phyloP scores from a whole-genome alignment of 768 basidiomycete species.

The Collybiopsis confluens region DNA sequence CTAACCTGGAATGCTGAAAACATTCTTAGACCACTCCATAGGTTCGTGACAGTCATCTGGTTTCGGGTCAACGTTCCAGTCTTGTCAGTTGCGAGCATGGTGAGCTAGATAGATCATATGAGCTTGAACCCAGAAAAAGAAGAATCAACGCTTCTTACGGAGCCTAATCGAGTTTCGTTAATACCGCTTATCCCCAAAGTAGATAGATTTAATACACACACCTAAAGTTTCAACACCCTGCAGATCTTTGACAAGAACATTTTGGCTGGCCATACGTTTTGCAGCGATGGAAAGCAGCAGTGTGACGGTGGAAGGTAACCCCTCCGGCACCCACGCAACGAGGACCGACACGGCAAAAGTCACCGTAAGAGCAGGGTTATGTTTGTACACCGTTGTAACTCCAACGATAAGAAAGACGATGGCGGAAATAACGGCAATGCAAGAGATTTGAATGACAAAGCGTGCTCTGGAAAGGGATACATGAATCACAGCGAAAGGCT shows the following conservation, averaged over 20 bases:
- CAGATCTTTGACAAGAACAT: conserved; percentile 71
- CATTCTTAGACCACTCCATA: conserved; percentile 64
- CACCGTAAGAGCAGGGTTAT: conserved; percentile 54
- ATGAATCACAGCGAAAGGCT: too few relatives aligned
- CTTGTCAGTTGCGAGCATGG: conserved; percentile 67
- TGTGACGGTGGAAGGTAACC: conserved; percentile 65
- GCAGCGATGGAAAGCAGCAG: conserved; percentile 65
- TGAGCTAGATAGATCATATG: conserved; percentile 33
- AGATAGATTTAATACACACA: conserved; percentile 41
- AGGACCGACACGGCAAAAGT: conserved; percentile 50
- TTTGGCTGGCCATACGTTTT: conserved; percentile 67
- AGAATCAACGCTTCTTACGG: conserved; percentile 14
- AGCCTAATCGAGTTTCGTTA: conserved; percentile 9
- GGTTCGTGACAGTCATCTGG: conserved; percentile 70
- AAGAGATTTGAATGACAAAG: conserved; percentile 60
- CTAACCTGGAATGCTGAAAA: conserved; percentile 58
- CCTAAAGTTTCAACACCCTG: conserved; percentile 71
- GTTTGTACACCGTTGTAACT: conserved; percentile 62
- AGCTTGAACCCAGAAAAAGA: background rate
- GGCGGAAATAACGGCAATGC: conserved; percentile 58
- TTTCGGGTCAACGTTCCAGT: conserved; percentile 69
- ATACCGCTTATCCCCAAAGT: background rate
- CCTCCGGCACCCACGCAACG: conserved; percentile 49
- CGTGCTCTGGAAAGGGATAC: conserved; percentile 36
- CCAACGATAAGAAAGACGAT: conserved; percentile 64